A percentile compares a stretch with the other conserved stretches of the same genome.
phyloP scores from a whole-genome alignment of 2,329 filamentous ascomycete genomes.

The Penicillium paneum region DNA sequence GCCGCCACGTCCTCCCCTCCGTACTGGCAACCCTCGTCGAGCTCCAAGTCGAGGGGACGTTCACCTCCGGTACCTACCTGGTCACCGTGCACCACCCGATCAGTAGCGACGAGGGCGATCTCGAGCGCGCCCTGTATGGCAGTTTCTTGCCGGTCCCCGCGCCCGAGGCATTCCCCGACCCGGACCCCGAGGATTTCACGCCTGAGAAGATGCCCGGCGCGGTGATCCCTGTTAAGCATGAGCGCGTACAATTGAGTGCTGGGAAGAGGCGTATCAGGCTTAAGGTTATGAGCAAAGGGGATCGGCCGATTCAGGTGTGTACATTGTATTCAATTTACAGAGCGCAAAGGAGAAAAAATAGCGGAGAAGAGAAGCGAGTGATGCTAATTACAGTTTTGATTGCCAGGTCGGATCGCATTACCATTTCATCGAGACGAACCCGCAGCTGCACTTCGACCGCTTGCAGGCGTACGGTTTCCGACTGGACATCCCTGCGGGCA shows the following conservation, averaged over 20 bases:
- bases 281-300: conserved; percentile 78
- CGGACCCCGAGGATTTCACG: conserved; percentile 64
- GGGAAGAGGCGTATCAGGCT: conserved; percentile 70
- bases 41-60: conserved; percentile 92
- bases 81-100: conserved; percentile 93
- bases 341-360: no score
- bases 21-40: conserved; percentile 76
- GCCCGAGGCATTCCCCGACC: conserved; percentile 63
- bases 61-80: conserved; percentile 84
- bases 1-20: conserved; percentile 82
- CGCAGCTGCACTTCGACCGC: conserved; percentile 83
- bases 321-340: not conserved
- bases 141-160: conserved; percentile 81
- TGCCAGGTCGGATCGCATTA: conserved; percentile 79
- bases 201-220: conserved; percentile 72
- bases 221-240: conserved; percentile 67
- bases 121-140: conserved; percentile 83
- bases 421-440: conserved; percentile 94
- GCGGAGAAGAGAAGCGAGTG: not conserved
- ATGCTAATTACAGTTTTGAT: not conserved
- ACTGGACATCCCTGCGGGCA: conserved; percentile 86
- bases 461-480: conserved; percentile 76
- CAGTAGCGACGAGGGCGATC: conserved; percentile 77
- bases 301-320: conserved; percentile 79
- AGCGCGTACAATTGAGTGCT: conserved; percentile 67